Percentiles rank a stretch among this genome's conserved stretches.
Evolutionary conservation across 1,284 basidiomycete genomes (phyloP).

Genomic region (Boletus hoseneyae): DNA sequence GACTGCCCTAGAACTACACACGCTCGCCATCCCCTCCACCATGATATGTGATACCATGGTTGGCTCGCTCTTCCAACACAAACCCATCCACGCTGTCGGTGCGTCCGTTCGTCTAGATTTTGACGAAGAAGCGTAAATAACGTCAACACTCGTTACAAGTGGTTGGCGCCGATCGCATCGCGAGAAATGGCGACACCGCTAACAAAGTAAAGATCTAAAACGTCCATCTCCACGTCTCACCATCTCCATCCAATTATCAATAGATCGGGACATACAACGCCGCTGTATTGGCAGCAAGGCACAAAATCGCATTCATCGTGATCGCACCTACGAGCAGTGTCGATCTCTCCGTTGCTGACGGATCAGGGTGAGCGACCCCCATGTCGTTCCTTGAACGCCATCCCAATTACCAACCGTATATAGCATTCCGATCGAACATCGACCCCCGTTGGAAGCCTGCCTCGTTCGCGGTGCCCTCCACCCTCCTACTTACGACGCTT

Average conservation of each 20-base stretch:
- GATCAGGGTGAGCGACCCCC: constrained; percentile 52
- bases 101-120: constrained; percentile 24
- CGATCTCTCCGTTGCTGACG: constrained; percentile 75
- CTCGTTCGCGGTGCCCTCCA: constrained; percentile 77
- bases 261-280: constrained; percentile 91
- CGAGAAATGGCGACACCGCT: constrained; percentile 88
- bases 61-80: constrained; percentile 85
- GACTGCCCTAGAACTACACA: constrained; percentile 84
- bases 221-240: neutral
- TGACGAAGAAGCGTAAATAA: neutral
- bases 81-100: constrained; percentile 86
- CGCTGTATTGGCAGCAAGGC: constrained; percentile 80
- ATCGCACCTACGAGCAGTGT: constrained; percentile 88
- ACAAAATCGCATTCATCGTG: constrained; percentile 85
- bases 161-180: constrained; percentile 85
- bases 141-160: constrained; percentile 36
- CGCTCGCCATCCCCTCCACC: constrained; percentile 76
- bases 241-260: neutral
- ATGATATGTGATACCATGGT: constrained; percentile 97
- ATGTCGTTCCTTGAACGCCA: neutral
- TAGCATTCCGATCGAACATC: constrained; percentile 90
- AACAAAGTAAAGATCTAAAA: constrained; percentile 64
- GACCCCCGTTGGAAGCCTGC: constrained; percentile 82
- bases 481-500: constrained; percentile 40
- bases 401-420: neutral